phyloP scores from a whole-genome alignment of 129 eudicot genomes.

The Scalesia atractyloides region DNA sequence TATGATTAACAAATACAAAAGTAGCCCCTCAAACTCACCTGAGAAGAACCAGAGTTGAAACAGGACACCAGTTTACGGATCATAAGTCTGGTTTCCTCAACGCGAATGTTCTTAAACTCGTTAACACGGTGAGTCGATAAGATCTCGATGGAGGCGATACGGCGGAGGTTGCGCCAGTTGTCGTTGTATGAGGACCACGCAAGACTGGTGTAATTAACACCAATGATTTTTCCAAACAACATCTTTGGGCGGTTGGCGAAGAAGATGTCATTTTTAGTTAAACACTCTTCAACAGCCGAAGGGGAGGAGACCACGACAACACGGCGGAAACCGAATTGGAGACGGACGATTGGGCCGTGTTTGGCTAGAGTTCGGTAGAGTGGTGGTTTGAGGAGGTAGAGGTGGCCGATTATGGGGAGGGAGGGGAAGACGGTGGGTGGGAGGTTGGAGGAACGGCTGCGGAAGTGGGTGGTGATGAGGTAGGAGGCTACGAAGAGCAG shows the following conservation, averaged over 20 bases:
- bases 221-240: slow-evolving; percentile 50
- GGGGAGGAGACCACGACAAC: no score
- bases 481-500: slow-evolving; percentile 28
- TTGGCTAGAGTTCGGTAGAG: no score
- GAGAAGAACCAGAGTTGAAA: neutral
- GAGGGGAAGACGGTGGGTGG: no score
- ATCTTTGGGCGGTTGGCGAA: slow-evolving; percentile 36
- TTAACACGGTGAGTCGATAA: slow-evolving; percentile 46
- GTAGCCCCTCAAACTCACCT: no score
- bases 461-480: slow-evolving; percentile 29
- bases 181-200: slow-evolving; percentile 50
- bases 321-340: no score
- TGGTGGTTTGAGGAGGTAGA: no score
- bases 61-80: slow-evolving; percentile 2
- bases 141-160: slow-evolving; percentile 45
- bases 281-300: no score
- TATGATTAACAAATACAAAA: no score
- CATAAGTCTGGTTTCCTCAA: slow-evolving; percentile 30
- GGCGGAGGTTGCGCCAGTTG: slow-evolving; percentile 57
- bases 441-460: slow-evolving; percentile 16
- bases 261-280: no score
- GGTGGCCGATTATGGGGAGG: no score
- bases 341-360: no score
- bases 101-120: slow-evolving; percentile 30
- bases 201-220: slow-evolving; percentile 48